phyloP scores from a whole-genome alignment of 2,329 filamentous ascomycete species.

The Ceratocystis huliohia region DNA sequence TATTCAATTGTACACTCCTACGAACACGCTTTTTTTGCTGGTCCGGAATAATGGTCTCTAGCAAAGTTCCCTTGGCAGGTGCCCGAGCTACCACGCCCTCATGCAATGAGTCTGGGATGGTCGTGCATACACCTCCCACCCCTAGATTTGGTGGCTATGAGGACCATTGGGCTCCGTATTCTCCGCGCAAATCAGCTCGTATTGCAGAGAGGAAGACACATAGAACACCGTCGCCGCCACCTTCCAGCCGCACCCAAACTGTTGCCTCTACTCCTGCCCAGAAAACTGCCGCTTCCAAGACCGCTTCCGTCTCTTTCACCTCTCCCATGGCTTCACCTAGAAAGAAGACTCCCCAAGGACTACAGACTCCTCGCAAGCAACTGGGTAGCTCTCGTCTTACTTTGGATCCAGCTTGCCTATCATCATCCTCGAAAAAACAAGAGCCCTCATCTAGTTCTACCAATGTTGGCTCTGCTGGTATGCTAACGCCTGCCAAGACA shows the following conservation, averaged over 20 bases:
- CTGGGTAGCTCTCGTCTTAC: conserved; percentile 27
- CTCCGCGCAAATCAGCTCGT: conserved; percentile 55
- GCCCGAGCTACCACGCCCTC: conserved; percentile 44
- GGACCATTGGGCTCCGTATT: conserved; percentile 61
- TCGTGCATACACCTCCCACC: conserved; percentile 53
- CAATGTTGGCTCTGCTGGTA: conserved; percentile 37
- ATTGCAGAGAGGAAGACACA: conserved; percentile 43
- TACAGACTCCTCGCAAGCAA: conserved; percentile 30
- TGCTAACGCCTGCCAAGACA: conserved; percentile 69
- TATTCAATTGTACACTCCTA: too few relatives aligned
- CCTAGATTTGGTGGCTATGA: conserved; percentile 40
- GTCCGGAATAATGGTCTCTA: conserved; percentile 27
- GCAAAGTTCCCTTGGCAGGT: conserved; percentile 10
- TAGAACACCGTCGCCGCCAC: conserved; percentile 44
- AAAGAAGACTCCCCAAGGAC: conserved; percentile 26
- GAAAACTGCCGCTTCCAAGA: not conserved
- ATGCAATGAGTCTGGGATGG: conserved; percentile 33
- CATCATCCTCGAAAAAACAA: conserved; percentile 29
- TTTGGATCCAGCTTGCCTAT: conserved; percentile 33
- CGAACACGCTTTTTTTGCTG: too few relatives aligned
- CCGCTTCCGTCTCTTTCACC: conserved; percentile 23
- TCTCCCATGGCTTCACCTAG: conserved; percentile 25
- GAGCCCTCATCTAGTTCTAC: conserved; percentile 28
- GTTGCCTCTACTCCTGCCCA: conserved; percentile 21
- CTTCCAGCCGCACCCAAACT: conserved; percentile 25